Percentiles rank a stretch among this genome's conserved stretches.
These are phyloP conservation scores for Alternaria novae-zelandiae DNA, from an alignment of 2,329 filamentous ascomycete genomes.

Conservation along the genomic window DNA sequence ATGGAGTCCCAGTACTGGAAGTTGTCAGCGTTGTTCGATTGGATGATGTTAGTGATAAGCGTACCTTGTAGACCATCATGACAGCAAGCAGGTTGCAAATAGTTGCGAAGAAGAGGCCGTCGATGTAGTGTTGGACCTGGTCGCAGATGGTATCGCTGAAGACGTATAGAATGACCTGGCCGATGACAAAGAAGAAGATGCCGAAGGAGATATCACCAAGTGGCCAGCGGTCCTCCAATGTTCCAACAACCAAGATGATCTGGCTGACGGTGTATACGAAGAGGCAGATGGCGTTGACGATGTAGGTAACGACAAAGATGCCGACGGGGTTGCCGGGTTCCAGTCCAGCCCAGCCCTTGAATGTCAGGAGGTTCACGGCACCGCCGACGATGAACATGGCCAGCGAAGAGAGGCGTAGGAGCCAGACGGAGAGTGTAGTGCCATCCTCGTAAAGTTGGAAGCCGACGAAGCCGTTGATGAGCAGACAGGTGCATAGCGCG, in stretches of 20 bases:
- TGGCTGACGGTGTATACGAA: slow-evolving; percentile 88
- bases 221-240: slow-evolving; percentile 93
- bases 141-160: slow-evolving; percentile 87
- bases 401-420: slow-evolving; percentile 78
- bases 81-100: slow-evolving; percentile 92
- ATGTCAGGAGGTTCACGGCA: slow-evolving; percentile 86
- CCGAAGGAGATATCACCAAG: slow-evolving; percentile 90
- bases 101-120: slow-evolving; percentile 92
- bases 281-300: slow-evolving; percentile 87
- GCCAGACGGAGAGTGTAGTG: slow-evolving; percentile 91
- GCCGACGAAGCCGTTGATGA: slow-evolving; percentile 97
- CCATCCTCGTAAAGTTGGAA: slow-evolving; percentile 99
- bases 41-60: slow-evolving; percentile 17
- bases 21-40: slow-evolving; percentile 19
- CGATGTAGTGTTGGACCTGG: slow-evolving; percentile 86
- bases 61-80: slow-evolving; percentile 99
- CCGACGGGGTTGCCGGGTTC: slow-evolving; percentile 85
- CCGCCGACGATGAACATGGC: slow-evolving; percentile 87
- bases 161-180: slow-evolving; percentile 91
- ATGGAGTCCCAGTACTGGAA: slow-evolving; percentile 97
- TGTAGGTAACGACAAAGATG: slow-evolving; percentile 88
- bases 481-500: slow-evolving; percentile 82
- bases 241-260: slow-evolving; percentile 84
- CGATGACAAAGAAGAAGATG: slow-evolving; percentile 86
- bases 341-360: slow-evolving; percentile 88